phyloP scores from a whole-genome alignment of 139 green algal species.

The Diplosphaera chodatii region DNA sequence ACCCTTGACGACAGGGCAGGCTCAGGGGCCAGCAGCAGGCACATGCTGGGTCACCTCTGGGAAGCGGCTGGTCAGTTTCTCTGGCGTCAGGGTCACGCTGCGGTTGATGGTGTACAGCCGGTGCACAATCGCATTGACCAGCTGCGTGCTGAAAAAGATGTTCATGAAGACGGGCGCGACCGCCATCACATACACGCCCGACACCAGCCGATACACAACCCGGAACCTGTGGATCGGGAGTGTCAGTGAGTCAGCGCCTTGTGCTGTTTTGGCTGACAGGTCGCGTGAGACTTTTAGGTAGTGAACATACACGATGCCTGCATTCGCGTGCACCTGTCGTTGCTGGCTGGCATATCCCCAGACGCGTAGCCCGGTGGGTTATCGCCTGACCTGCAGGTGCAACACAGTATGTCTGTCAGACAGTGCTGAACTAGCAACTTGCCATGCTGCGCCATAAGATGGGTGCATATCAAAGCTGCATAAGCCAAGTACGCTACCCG shows the following conservation, averaged over 20 bases:
- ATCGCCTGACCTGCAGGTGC: slow-evolving; percentile 32
- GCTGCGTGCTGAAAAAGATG: slow-evolving; percentile 29
- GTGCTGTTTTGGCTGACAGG: no score
- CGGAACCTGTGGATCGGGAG: no score
- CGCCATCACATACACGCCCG: slow-evolving; percentile 30
- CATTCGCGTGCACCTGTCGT: slow-evolving; percentile 23
- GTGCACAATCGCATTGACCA: slow-evolving; percentile 29
- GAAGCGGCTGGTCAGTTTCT: slow-evolving; percentile 34
- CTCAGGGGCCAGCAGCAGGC: no score
- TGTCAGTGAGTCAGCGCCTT: no score
- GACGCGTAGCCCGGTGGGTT: slow-evolving; percentile 27
- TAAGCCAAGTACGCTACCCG: no score
- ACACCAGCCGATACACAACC: slow-evolving; percentile 43
- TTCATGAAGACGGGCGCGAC: slow-evolving; percentile 23
- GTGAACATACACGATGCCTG: no score
- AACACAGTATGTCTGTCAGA: not conserved
- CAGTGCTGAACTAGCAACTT: no score
- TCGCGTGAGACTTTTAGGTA: no score
- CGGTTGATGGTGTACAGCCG: slow-evolving; percentile 18
- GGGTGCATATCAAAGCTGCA: no score
- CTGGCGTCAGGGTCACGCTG: slow-evolving; percentile 38
- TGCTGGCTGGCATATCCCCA: slow-evolving; percentile 21
- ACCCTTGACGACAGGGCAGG: no score
- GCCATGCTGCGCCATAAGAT: no score
- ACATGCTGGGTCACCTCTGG: slow-evolving; percentile 25